Evolutionary conservation across 2,329 filamentous ascomycete genomes (phyloP), one percentile per base, ranked within the genome.

Genomic region (Fusarium albosuccineum): DNA sequence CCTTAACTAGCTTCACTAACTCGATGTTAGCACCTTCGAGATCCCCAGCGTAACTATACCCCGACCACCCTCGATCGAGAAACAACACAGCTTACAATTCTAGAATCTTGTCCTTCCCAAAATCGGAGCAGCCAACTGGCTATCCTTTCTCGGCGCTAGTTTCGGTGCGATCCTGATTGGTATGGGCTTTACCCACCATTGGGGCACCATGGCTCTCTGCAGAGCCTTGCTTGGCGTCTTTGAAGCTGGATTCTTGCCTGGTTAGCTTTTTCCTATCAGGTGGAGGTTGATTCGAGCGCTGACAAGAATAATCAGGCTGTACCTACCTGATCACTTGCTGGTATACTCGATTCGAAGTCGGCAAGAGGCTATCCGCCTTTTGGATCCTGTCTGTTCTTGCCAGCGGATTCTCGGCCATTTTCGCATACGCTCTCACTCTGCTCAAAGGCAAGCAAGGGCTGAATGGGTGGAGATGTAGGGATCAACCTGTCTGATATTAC

Each of bases 191-290:
- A 49, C 49, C 2, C 41, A 62, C 1, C 50, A 41, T 8, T 62
- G 48, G 59, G 46, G 49, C 5, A 45, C 48, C n/a, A 58, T 62
- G 60, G n/a, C 49, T 4, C 42, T 50, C 13, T 58, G 51, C 22
- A 40, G 60, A 8, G 53, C 44, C 1, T 48, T 62, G 2, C 37
- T 62, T 4, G 60, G 60, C 4, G 34, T 48, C 2, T 54, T 58
- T 34, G 60, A 62, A 42, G 60, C 60, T 6, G 60, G 60, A 4
- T 62, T 62, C n/a, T 26, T 62, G n/a, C 60, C 60, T 37, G 52
- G 58, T 52, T 37, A 17, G 46, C 46, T n/a, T 3, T 22, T 22
- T 4, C 30, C 8, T 33, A 33, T 33, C 8, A 9, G 3, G 8
- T 33, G 30, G 6, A 6, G 7, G 1, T 14, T 9, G 9, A 2